Conservation (phyloP, 2,329 filamentous ascomycete species). For the Apiospora kogelbergensis region DNA sequence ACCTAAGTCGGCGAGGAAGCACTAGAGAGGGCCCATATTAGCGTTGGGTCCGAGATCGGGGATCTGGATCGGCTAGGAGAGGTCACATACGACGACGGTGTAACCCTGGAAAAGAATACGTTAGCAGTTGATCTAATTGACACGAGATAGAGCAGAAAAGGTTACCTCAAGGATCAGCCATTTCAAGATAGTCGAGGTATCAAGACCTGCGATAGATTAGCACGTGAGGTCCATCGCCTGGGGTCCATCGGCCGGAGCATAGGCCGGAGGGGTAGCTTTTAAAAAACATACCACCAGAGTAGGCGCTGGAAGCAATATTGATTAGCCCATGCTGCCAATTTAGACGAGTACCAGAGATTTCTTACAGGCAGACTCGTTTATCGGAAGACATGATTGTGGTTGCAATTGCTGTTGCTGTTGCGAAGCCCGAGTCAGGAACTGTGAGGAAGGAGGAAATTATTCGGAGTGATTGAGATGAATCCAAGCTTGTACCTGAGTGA, state of each 20-base stretch:
- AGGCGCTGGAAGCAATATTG: slow-evolving; percentile 19
- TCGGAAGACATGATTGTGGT: slow-evolving; percentile 15
- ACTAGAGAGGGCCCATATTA: slow-evolving; percentile 16
- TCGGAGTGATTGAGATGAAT: too few species aligned
- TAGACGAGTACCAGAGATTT: not conserved
- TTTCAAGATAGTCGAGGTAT: slow-evolving; percentile 34
- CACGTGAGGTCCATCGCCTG: not conserved
- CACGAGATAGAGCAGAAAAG: not conserved
- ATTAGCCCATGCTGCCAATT: not conserved
- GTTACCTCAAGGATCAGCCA: slow-evolving; percentile 36
- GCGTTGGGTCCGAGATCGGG: not conserved
- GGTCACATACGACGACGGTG: slow-evolving; percentile 20
- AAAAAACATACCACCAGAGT: slow-evolving; percentile 23
- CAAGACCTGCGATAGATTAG: slow-evolving; percentile 1
- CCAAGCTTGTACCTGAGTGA: too few species aligned
- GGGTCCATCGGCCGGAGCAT: not conserved
- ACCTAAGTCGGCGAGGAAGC: slow-evolving; percentile 68
- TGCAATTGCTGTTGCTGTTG: not conserved
- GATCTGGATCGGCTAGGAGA: not conserved
- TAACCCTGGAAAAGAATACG: slow-evolving; percentile 22
- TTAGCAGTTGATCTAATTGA: slow-evolving; percentile 25
- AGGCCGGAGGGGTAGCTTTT: not conserved
- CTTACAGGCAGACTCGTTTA: slow-evolving; percentile 20
- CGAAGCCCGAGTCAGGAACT: not conserved
- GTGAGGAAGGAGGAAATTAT: too few species aligned